These are phyloP conservation scores for Tricholoma sp. DNA, from an alignment of 768 basidiomycete genomes.

Conservation along the genomic window DNA sequence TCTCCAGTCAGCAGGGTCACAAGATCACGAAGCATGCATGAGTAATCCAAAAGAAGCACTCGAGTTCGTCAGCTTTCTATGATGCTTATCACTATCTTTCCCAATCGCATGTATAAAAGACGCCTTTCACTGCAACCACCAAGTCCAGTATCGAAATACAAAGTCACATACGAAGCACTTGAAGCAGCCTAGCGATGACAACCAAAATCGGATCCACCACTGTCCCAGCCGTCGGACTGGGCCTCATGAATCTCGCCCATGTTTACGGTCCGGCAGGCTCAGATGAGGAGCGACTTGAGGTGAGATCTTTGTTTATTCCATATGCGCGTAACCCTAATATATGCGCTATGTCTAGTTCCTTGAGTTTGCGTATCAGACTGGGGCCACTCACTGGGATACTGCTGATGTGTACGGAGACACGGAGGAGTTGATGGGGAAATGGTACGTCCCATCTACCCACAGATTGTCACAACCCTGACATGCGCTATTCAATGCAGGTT, in stretches of 20 bases:
- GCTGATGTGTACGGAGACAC: conserved; percentile 1
- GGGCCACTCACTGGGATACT: conserved; percentile 18
- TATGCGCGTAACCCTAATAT: neutral
- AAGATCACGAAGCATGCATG: too few relatives aligned
- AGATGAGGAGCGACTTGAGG: conserved; percentile 61
- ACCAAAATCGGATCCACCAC: conserved; percentile 36
- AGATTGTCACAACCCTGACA: too few relatives aligned
- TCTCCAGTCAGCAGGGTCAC: too few relatives aligned
- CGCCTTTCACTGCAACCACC: too few relatives aligned
- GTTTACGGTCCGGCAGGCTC: conserved; percentile 39
- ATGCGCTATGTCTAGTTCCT: conserved; percentile 22
- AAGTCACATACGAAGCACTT: too few relatives aligned
- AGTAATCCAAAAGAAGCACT: too few relatives aligned
- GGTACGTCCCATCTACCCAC: neutral
- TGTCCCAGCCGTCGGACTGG: conserved; percentile 53
- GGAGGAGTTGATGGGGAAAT: conserved; percentile 1
- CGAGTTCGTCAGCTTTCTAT: too few relatives aligned
- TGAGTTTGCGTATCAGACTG: conserved; percentile 34
- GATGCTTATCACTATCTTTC: too few relatives aligned
- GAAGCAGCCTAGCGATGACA: too few relatives aligned
- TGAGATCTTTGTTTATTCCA: conserved; percentile 13
- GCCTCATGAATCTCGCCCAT: conserved; percentile 50
- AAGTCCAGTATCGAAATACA: too few relatives aligned
- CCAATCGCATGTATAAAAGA: too few relatives aligned
- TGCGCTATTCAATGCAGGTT: conserved; percentile 16